A percentile compares a stretch with the other conserved stretches of the same genome.
Evolutionary conservation across 1,284 basidiomycete genomes (phyloP).

Genomic region (Moesziomyces aphidis): DNA sequence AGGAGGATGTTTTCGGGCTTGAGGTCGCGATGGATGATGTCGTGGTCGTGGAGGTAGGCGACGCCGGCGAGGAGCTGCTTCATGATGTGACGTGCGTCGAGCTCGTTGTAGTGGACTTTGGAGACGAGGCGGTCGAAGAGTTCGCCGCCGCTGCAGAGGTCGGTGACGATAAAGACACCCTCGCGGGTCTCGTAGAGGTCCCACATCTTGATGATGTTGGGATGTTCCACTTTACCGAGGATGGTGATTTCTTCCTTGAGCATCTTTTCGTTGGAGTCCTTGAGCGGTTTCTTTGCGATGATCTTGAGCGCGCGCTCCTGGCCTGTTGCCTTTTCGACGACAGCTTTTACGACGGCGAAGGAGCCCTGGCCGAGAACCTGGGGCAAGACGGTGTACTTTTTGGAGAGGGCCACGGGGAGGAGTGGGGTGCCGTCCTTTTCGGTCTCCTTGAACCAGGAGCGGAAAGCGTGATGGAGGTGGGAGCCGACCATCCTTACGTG

Average conservation of each 20-base stretch:
- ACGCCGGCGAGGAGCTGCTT: conserved; percentile 63
- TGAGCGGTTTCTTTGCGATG: conserved; percentile 64
- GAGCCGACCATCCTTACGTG: conserved; percentile 60
- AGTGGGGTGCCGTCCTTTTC: conserved; percentile 59
- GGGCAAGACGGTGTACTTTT: conserved; percentile 59
- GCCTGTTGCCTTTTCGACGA: conserved; percentile 51
- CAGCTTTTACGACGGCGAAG: conserved; percentile 63
- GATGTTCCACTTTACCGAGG: conserved; percentile 59
- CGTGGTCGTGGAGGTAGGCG: conserved; percentile 62
- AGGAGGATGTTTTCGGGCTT: conserved; percentile 67
- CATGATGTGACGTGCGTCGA: conserved; percentile 64
- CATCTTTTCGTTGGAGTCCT: conserved; percentile 63
- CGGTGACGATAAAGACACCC: conserved; percentile 66
- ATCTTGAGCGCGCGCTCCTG: conserved; percentile 64
- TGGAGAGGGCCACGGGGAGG: conserved; percentile 55
- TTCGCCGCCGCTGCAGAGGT: conserved; percentile 65
- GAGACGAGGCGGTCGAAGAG: conserved; percentile 65
- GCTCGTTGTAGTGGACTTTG: conserved; percentile 63
- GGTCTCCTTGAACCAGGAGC: conserved; percentile 64
- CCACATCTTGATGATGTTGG: conserved; percentile 66
- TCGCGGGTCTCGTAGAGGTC: conserved; percentile 67
- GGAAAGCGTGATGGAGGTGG: conserved; percentile 59
- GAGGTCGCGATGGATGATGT: conserved; percentile 66
- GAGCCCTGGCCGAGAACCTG: conserved; percentile 61
- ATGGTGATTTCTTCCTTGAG: conserved; percentile 65